These are phyloP conservation scores for Wallacemonas sp. DNA, from an alignment of 208 protist genomes.

Conservation along the genomic window DNA sequence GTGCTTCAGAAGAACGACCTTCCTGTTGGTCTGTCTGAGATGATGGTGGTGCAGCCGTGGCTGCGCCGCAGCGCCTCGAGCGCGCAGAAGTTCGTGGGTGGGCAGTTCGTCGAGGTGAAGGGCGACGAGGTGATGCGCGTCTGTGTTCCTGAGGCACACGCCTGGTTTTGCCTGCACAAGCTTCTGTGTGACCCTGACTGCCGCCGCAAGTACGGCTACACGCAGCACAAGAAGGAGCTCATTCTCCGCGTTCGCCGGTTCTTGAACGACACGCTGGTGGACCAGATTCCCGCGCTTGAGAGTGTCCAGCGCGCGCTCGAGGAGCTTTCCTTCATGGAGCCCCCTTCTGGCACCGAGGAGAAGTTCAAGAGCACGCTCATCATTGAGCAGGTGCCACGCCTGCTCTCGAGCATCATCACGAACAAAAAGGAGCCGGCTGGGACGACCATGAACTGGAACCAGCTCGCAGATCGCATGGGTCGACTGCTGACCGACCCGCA, in stretches of 20 bases:
- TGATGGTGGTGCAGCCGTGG: slow-evolving; percentile 84
- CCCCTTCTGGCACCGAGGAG: slow-evolving; percentile 85
- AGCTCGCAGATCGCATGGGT: slow-evolving; percentile 31
- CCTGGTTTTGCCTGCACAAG: slow-evolving; percentile 91
- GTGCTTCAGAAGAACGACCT: slow-evolving; percentile 88
- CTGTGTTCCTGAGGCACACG: slow-evolving; percentile 84
- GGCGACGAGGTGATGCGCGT: slow-evolving; percentile 72
- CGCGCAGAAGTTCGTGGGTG: slow-evolving; percentile 69
- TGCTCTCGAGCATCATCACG: slow-evolving; percentile 66
- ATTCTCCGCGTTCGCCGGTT: slow-evolving; percentile 74
- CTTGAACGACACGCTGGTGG: slow-evolving; percentile 86
- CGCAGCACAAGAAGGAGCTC: slow-evolving; percentile 77
- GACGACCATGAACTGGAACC: slow-evolving; percentile 26
- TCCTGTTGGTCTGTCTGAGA: slow-evolving; percentile 72
- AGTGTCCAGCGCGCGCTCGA: slow-evolving; percentile 87
- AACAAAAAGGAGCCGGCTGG: slow-evolving; percentile 18
- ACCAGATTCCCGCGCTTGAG: slow-evolving; percentile 88
- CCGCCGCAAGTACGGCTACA: slow-evolving; percentile 81
- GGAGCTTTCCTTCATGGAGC: slow-evolving; percentile 89
- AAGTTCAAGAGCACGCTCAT: slow-evolving; percentile 86
- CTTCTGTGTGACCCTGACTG: slow-evolving; percentile 84
- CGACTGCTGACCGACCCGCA: slow-evolving; percentile 47
- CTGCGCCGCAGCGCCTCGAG: slow-evolving; percentile 46
- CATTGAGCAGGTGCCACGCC: slow-evolving; percentile 87
- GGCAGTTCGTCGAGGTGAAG: slow-evolving; percentile 52